A percentile compares a stretch with the other conserved stretches of the same genome.
These are phyloP conservation scores for Chenopodium quinoa DNA, from an alignment of 148 eudicot genomes.

Conservation along the genomic window DNA sequence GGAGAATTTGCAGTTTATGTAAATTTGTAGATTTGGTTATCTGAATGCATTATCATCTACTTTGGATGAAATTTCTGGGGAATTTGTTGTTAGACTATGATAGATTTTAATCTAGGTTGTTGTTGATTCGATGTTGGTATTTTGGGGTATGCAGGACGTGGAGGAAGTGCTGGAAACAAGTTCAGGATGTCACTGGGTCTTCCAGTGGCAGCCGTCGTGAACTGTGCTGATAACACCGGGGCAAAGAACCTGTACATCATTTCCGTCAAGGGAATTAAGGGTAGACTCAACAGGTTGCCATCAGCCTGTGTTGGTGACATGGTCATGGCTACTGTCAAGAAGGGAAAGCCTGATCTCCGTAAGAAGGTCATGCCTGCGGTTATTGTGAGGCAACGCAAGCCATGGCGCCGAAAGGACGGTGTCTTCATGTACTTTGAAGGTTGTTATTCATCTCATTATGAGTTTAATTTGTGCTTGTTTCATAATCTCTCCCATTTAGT, in stretches of 20 bases:
- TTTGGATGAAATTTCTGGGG: no score
- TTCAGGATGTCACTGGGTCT: conserved; percentile 83
- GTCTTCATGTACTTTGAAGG: conserved; percentile 86
- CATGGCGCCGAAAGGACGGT: conserved; percentile 90
- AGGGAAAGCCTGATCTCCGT: conserved; percentile 72
- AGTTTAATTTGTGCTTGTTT: neutral
- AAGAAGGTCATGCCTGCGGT: conserved; percentile 89
- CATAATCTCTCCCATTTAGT: no score
- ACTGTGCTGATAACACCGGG: conserved; percentile 77
- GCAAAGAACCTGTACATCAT: conserved; percentile 72
- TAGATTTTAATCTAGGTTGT: neutral
- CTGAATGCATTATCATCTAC: no score
- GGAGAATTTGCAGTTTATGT: no score
- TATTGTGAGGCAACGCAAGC: conserved; percentile 77
- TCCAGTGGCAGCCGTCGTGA: conserved; percentile 76
- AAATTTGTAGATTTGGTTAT: no score
- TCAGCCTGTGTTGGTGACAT: conserved; percentile 82
- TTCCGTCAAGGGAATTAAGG: conserved; percentile 81
- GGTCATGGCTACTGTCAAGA: conserved; percentile 77
- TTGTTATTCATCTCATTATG: conserved; percentile 1
- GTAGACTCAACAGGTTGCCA: conserved; percentile 70
- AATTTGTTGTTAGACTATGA: neutral
- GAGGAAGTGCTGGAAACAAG: conserved; percentile 84
- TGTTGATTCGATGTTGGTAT: neutral
- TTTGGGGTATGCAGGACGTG: conserved; percentile 45